phyloP scores from a whole-genome alignment of 2,329 filamentous ascomycete genomes.

The Fusarium phyllophilum region DNA sequence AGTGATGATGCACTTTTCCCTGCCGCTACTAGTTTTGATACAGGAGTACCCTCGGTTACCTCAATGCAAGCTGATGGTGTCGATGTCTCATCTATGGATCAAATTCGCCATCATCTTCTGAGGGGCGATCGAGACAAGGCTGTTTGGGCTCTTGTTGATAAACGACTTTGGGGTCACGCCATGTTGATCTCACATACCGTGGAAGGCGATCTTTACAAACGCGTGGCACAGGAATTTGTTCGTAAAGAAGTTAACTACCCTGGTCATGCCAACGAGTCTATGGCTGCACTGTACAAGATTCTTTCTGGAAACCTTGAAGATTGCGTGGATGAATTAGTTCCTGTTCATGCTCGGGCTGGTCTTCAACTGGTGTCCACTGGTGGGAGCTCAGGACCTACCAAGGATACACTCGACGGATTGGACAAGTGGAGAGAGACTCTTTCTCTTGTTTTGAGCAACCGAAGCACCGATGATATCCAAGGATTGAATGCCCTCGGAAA shows the following conservation, averaged over 20 bases:
- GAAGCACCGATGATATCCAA: constrained; percentile 80
- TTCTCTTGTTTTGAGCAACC: constrained; percentile 85
- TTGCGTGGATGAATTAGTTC: constrained; percentile 94
- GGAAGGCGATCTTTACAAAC: constrained; percentile 87
- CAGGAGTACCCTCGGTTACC: constrained; percentile 43
- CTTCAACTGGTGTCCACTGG: constrained; percentile 89
- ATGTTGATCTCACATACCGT: constrained; percentile 85
- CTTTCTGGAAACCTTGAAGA: constrained; percentile 95
- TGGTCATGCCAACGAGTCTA: constrained; percentile 82
- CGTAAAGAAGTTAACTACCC: constrained; percentile 90
- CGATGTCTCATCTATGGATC: constrained; percentile 75
- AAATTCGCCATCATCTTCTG: constrained; percentile 78
- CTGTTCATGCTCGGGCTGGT: constrained; percentile 89
- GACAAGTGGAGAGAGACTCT: constrained; percentile 96
- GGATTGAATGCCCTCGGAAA: constrained; percentile 84
- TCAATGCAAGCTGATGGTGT: constrained; percentile 70
- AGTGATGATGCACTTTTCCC: constrained; percentile 43
- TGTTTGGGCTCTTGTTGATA: constrained; percentile 92
- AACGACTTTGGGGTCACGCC: constrained; percentile 94
- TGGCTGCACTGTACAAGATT: constrained; percentile 92
- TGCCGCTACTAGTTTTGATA: constrained; percentile 37
- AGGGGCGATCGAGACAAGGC: constrained; percentile 89
- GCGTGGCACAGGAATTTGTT: constrained; percentile 94
- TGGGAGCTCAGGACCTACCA: constrained; percentile 67
- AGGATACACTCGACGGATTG: constrained; percentile 83